These are phyloP conservation scores for Calycina herbarum DNA, from an alignment of 2,329 filamentous ascomycete species.

Conservation along the genomic window DNA sequence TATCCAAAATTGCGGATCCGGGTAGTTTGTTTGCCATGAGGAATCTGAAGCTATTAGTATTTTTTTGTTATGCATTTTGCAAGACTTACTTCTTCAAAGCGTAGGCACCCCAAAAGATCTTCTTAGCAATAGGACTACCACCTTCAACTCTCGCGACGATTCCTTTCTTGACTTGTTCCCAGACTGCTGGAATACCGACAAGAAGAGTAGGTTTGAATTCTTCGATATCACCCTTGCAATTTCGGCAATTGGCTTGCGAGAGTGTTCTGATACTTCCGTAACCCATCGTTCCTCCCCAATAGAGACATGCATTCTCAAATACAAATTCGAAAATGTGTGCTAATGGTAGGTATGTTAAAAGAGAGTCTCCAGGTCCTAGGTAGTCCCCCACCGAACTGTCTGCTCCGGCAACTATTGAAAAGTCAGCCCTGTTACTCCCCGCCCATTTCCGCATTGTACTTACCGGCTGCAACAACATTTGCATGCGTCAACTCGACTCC, in stretches of 20 bases:
- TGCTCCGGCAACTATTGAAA: slow-evolving; percentile 68
- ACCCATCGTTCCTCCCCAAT: slow-evolving; percentile 85
- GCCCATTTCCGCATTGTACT: slow-evolving; percentile 34
- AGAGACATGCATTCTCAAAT: slow-evolving; percentile 85
- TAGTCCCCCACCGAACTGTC: slow-evolving; percentile 72
- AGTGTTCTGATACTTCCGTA: slow-evolving; percentile 88
- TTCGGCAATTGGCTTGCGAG: slow-evolving; percentile 78
- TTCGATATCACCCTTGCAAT: slow-evolving; percentile 89
- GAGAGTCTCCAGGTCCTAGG: slow-evolving; percentile 71
- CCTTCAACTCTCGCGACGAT: slow-evolving; percentile 75
- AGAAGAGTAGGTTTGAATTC: slow-evolving; percentile 85
- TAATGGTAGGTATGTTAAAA: slow-evolving; percentile 87
- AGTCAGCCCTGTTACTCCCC: background rate
- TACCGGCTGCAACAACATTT: slow-evolving; percentile 75
- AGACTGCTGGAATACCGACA: slow-evolving; percentile 90
- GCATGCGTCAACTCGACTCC: slow-evolving; percentile 82
- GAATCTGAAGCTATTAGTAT: slow-evolving; percentile 44
- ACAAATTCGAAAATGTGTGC: slow-evolving; percentile 95
- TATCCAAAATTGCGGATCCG: slow-evolving; percentile 69
- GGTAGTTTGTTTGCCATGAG: slow-evolving; percentile 59
- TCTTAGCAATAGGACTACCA: slow-evolving; percentile 64
- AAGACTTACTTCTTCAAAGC: slow-evolving; percentile 58
- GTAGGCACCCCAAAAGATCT: slow-evolving; percentile 71
- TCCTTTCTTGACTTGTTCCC: slow-evolving; percentile 95
- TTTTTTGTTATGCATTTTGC: slow-evolving; percentile 22